A percentile compares a stretch with the other conserved stretches of the same genome.
Evolutionary conservation across 192 early-diverging fungal genomes (phyloP).

Genomic region (Thoreauomyces humboldtii): DNA sequence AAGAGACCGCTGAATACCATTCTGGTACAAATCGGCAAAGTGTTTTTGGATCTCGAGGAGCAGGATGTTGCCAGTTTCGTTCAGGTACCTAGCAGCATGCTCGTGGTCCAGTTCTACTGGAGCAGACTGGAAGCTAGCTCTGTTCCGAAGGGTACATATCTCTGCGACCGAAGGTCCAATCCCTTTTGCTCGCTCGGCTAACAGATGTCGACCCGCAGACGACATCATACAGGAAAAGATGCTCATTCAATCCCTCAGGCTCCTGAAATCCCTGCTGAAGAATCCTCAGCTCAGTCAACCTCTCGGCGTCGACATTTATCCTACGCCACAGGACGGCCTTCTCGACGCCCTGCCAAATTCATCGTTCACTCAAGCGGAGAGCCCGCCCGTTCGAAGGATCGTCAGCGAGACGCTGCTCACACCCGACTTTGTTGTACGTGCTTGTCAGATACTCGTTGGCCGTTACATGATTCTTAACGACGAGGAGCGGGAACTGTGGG

Average conservation of each 20-base stretch:
- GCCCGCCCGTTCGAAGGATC: constrained; percentile 48
- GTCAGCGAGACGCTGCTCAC: constrained; percentile 69
- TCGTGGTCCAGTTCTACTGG: constrained; percentile 78
- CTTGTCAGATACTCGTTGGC: constrained; percentile 70
- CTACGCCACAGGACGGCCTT: too few relatives aligned
- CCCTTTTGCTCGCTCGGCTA: background rate
- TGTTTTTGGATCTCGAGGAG: constrained; percentile 74
- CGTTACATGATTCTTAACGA: constrained; percentile 69
- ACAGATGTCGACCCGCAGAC: background rate
- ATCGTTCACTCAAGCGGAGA: constrained; percentile 40
- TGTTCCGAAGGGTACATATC: background rate
- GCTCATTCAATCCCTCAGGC: constrained; percentile 70
- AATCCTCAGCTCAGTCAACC: constrained; percentile 35
- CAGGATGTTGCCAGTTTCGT: constrained; percentile 65
- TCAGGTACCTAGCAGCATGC: constrained; percentile 53
- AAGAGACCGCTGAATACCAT: constrained; percentile 34
- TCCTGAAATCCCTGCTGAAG: constrained; percentile 67
- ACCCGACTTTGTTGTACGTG: constrained; percentile 59
- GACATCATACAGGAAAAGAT: constrained; percentile 51
- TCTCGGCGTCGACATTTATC: background rate
- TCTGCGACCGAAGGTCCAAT: too few relatives aligned
- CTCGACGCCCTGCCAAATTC: constrained; percentile 9
- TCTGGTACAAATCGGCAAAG: constrained; percentile 68
- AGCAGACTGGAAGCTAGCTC: constrained; percentile 42
- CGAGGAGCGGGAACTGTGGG: constrained; percentile 75